Percentiles rank a stretch among this genome's conserved stretches.
These are phyloP conservation scores for Nicotiana tomentosiformis DNA, from an alignment of 257 asterid species.

Conservation along the genomic window DNA sequence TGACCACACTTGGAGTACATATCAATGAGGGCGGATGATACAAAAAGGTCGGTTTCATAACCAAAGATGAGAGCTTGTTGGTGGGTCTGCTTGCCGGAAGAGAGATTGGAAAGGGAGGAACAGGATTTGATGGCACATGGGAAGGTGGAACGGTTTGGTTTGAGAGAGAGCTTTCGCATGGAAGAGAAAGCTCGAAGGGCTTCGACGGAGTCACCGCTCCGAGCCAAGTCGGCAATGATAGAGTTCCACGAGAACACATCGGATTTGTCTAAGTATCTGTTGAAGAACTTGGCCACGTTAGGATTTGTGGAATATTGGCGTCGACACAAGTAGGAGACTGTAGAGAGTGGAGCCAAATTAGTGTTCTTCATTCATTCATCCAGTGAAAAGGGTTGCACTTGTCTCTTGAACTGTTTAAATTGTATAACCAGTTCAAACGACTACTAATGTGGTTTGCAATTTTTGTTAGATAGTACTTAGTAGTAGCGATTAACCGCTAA, in stretches of 20 bases:
- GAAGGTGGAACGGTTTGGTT: conserved; percentile 73
- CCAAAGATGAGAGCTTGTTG: conserved; percentile 77
- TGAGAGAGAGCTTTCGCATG: conserved; percentile 70
- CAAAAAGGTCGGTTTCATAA: conserved; percentile 53
- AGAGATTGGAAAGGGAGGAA: conserved; percentile 65
- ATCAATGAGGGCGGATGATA: conserved; percentile 73
- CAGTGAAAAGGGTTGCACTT: background rate
- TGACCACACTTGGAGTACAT: conserved; percentile 79
- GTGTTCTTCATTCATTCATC: conserved; percentile 24
- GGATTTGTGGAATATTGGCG: conserved; percentile 28
- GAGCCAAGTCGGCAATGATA: conserved; percentile 76
- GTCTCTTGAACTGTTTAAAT: background rate
- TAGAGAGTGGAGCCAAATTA: background rate
- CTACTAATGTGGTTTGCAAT: background rate
- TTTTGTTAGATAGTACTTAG: background rate
- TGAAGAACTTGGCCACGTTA: conserved; percentile 49
- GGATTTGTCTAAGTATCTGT: conserved; percentile 63
- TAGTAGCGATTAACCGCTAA: background rate
- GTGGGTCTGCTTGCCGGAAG: conserved; percentile 80
- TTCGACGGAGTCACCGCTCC: conserved; percentile 72
- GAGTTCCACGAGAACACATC: conserved; percentile 88
- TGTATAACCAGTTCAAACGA: background rate
- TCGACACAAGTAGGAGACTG: background rate
- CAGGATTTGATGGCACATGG: conserved; percentile 89
- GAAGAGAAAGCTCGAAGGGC: conserved; percentile 81